Percentiles rank a stretch among this genome's conserved stretches.
phyloP scores from a whole-genome alignment of 768 basidiomycete species.

The Trametes villosa region DNA sequence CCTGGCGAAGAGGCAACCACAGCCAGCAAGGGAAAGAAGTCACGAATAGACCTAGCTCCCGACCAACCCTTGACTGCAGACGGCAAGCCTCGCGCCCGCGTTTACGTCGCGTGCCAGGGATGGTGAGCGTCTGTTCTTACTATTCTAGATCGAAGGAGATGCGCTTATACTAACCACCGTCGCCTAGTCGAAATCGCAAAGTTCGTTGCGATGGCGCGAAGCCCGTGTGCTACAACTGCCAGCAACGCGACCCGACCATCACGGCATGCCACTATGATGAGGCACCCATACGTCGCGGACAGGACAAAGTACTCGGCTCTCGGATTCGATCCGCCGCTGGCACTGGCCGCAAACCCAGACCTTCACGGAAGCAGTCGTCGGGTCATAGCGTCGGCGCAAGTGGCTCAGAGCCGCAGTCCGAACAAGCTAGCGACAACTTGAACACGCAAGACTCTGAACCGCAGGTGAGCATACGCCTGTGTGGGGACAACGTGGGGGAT shows the following conservation, averaged over 20 bases:
- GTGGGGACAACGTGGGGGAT: not conserved
- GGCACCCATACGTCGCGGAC: slow-evolving; percentile 78
- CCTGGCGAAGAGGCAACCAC: no score
- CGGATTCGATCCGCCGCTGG: slow-evolving; percentile 60
- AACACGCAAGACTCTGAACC: not conserved
- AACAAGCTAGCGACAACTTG: not conserved
- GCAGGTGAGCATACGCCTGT: not conserved
- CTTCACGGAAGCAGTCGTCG: slow-evolving; percentile 15
- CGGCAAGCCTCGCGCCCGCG: slow-evolving; percentile 71
- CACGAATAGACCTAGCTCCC: slow-evolving; percentile 68
- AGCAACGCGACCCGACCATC: slow-evolving; percentile 43
- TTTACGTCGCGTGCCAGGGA: slow-evolving; percentile 83
- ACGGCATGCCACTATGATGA: slow-evolving; percentile 66
- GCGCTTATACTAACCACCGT: slow-evolving; percentile 20
- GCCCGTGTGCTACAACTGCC: slow-evolving; percentile 74
- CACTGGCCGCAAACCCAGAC: slow-evolving; percentile 43
- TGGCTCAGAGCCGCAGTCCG: not conserved
- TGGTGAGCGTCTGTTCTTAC: slow-evolving; percentile 50
- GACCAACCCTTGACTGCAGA: slow-evolving; percentile 81
- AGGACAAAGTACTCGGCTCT: slow-evolving; percentile 76
- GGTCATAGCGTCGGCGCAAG: not conserved
- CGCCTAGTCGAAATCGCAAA: slow-evolving; percentile 68
- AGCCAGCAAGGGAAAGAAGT: slow-evolving; percentile 37
- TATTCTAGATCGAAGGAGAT: not conserved
- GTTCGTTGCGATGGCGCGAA: slow-evolving; percentile 83